phyloP scores from a whole-genome alignment of 2,329 filamentous ascomycete genomes.

The Herpotrichia juniperi region DNA sequence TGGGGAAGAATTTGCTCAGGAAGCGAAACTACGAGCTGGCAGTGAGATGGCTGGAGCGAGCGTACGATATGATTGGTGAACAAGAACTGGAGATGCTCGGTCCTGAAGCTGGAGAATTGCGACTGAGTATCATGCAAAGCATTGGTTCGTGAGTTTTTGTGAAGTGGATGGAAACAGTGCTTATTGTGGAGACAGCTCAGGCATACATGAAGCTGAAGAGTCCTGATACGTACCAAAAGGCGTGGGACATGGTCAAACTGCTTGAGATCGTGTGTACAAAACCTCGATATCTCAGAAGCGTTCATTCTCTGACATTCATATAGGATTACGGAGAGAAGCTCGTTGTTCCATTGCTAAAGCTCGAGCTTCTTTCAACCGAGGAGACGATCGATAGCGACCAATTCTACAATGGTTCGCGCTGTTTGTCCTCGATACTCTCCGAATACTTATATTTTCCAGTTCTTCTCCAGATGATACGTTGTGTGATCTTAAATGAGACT shows the following conservation, averaged over 20 bases:
- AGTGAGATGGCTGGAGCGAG: constrained; percentile 75
- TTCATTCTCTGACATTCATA: background rate
- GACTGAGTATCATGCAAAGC: constrained; percentile 68
- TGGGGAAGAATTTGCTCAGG: constrained; percentile 66
- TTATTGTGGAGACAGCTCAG: constrained; percentile 55
- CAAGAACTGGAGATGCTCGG: constrained; percentile 64
- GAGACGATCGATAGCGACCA: constrained; percentile 42
- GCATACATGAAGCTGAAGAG: constrained; percentile 58
- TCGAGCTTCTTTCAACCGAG: constrained; percentile 68
- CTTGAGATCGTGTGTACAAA: constrained; percentile 58
- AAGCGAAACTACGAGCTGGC: constrained; percentile 63
- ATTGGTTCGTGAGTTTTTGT: constrained; percentile 37
- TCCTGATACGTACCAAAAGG: constrained; percentile 55
- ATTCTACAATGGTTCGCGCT: constrained; percentile 50
- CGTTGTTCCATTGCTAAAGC: constrained; percentile 68
- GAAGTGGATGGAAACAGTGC: background rate
- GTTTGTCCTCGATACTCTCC: background rate
- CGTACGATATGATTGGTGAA: constrained; percentile 63
- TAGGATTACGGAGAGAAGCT: constrained; percentile 67
- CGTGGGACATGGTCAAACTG: constrained; percentile 63
- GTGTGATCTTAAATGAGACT: constrained; percentile 64
- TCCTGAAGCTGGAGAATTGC: constrained; percentile 66
- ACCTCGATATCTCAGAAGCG: background rate
- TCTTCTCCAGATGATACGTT: constrained; percentile 66
- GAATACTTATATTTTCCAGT: constrained; percentile 46